These are phyloP conservation scores for Fusarium xylarioides DNA, from an alignment of 2,329 filamentous ascomycete genomes.

Conservation along the genomic window DNA sequence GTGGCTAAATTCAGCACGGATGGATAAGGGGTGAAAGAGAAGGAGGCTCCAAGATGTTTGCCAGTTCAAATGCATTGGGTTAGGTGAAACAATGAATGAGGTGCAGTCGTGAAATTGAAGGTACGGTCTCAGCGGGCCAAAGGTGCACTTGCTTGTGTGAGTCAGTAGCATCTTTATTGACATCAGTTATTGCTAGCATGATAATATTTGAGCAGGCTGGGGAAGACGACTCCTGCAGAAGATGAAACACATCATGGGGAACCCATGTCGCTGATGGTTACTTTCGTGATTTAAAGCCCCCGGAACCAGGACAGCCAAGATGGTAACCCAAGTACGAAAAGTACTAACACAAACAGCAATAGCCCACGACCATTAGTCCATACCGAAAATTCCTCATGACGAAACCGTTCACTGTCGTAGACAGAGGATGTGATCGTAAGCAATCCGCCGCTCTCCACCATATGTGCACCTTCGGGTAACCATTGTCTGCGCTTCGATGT, in stretches of 20 bases:
- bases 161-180: not conserved
- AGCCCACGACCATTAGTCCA: not conserved
- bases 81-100: not conserved
- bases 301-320: not conserved
- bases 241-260: not conserved
- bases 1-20: not conserved
- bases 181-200: not conserved
- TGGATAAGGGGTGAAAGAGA: not conserved
- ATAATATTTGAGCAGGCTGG: fast-evolving
- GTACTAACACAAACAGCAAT: not conserved
- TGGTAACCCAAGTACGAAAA: not conserved
- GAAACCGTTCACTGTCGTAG: not conserved
- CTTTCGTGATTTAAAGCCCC: not conserved
- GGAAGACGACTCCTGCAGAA: not conserved
- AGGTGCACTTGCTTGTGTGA: not conserved
- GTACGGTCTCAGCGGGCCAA: not conserved
- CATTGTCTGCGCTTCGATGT: not conserved
- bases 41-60: not conserved
- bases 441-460: not conserved
- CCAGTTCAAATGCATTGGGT: not conserved
- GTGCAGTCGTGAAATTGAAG: not conserved
- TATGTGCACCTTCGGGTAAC: not conserved
- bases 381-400: not conserved
- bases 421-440: not conserved
- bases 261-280: too few relatives aligned